Percentiles rank a stretch among this genome's conserved stretches.
Evolutionary conservation across 345 rosid genomes (phyloP).

Genomic region (Erysimum cheiranthoides): DNA sequence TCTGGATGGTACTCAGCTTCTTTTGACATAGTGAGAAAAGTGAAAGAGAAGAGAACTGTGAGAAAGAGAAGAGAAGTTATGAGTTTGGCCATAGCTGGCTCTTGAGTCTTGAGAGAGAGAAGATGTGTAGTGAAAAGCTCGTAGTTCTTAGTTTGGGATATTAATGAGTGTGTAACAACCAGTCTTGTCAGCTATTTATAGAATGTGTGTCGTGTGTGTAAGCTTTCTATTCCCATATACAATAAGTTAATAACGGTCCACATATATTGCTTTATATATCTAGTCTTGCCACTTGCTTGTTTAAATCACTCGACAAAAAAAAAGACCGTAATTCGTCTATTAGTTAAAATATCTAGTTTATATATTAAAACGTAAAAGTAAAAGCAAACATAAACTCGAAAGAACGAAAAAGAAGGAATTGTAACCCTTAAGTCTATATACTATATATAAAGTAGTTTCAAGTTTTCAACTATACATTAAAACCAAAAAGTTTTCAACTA

Average conservation of each 20-base stretch:
- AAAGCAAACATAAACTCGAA: not conserved
- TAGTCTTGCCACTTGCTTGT: conserved; percentile 14
- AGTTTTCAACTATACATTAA: conserved; percentile 6
- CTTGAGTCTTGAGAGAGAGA: conserved; percentile 20
- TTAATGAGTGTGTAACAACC: conserved; percentile 23
- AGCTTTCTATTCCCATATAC: not conserved
- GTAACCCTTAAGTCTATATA: conserved; percentile 5
- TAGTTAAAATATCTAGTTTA: not conserved
- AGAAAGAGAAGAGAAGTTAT: conserved; percentile 39
- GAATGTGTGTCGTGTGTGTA: conserved; percentile 14
- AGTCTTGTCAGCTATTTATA: conserved; percentile 42
- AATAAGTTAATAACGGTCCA: conserved; percentile 19
- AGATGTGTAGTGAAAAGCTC: conserved; percentile 34
- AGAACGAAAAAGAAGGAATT: not conserved
- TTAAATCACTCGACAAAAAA: not conserved
- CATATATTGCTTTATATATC: not conserved
- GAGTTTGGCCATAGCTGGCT: conserved; percentile 45
- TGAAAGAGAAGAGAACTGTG: conserved; percentile 40
- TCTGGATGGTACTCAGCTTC: conserved; percentile 49
- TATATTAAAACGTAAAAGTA: not conserved
- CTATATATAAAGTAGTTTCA: conserved; percentile 8
- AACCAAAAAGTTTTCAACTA: conserved; percentile 7
- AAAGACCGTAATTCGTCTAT: not conserved
- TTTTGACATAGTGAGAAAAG: conserved; percentile 45
- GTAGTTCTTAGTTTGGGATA: conserved; percentile 24